Base-by-base conservation (phyloP, 192 early-diverging fungal genomes). In the Backusella tuberculispora region DNA sequence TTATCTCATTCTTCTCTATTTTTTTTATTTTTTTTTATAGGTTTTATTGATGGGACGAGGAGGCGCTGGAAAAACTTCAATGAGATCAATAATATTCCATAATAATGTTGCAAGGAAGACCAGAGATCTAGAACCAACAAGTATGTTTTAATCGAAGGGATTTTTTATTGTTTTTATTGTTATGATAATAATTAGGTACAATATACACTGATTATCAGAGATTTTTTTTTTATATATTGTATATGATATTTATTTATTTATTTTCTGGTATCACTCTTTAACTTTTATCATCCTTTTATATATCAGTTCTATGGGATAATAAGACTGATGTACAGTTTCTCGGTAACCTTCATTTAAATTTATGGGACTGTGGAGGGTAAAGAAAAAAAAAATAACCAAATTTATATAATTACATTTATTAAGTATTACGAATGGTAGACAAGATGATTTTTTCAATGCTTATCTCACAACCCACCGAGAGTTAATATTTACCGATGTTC, bases 311-410 rank as follows among this genome's bases (percentile, higher is more conserved):
- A 47, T 69, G 68, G 68, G 45, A 69, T 47, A 69, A 45, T 69
- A 67, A 67, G 42, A 67, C 68, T 15, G 45, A 69, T 43, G 68
- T 69, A 8, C 42, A 69, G 29, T 69, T 69, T 47, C 68, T 69
- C 26, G 68, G 68, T 47, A 69, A 69, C 21, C 42, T 69, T 12
- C 44, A 46, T 26, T 69, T 69, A 34, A 69, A 69, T 45, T 69
- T 69, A 69, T 69, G 67, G 67, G 67, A 69, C 26, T 69, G 67
- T 69, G 67, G 67, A 29, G 67, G 67, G 67, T 69, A 46, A 46
- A 63, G 19, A 34, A 67, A 46, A 69, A 7, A 44, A 4, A 13
- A 8, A 2, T 44, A 4, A 24, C 5, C 13, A 8, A 15, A 10
- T 7, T 45, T 19, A 10, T 46, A 15, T 21, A 5, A 10, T 45